These are phyloP conservation scores for Smallanthus sonchifolius DNA, from an alignment of 129 eudicot species.

Conservation along the genomic window DNA sequence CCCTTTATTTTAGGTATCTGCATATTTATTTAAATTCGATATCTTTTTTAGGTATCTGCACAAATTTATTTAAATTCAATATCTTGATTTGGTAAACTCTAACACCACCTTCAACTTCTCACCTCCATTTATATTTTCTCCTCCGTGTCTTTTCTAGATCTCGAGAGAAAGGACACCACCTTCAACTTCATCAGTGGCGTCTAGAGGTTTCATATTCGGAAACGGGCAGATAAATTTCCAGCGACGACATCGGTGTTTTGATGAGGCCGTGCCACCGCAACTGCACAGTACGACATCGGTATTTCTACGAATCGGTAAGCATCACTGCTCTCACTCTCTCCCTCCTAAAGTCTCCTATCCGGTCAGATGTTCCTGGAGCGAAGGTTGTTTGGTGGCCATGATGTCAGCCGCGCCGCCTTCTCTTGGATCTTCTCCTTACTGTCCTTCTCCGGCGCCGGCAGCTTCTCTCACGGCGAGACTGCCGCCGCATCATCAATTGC, in stretches of 20 bases:
- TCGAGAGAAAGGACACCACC: neutral
- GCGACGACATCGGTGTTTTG: conserved; percentile 28
- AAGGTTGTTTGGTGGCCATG: conserved; percentile 40
- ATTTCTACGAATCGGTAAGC: conserved; percentile 37
- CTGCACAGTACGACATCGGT: too few species aligned
- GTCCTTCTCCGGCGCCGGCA: conserved; percentile 23
- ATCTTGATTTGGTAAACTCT: too few species aligned
- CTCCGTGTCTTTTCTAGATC: conserved; percentile 28
- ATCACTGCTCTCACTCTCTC: conserved; percentile 23
- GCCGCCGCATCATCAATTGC: conserved; percentile 30
- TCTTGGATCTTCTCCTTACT: conserved; percentile 26
- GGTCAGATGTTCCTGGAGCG: conserved; percentile 51
- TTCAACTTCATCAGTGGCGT: conserved; percentile 31
- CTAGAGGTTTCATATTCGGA: conserved; percentile 35
- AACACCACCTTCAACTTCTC: too few species aligned
- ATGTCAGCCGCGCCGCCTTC: conserved; percentile 28
- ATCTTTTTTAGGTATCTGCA: too few species aligned
- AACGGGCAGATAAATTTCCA: conserved; percentile 43
- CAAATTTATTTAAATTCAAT: too few species aligned
- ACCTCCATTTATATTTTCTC: conserved; percentile 10
- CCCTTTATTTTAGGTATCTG: too few species aligned
- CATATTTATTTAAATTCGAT: too few species aligned
- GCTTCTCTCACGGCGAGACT: conserved; percentile 14
- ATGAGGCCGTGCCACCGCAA: conserved; percentile 62
- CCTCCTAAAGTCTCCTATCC: conserved; percentile 37